A percentile compares a stretch with the other conserved stretches of the same genome.
Conservation (phyloP, 1,284 basidiomycete genomes). For the Amylostereum areolatum region DNA sequence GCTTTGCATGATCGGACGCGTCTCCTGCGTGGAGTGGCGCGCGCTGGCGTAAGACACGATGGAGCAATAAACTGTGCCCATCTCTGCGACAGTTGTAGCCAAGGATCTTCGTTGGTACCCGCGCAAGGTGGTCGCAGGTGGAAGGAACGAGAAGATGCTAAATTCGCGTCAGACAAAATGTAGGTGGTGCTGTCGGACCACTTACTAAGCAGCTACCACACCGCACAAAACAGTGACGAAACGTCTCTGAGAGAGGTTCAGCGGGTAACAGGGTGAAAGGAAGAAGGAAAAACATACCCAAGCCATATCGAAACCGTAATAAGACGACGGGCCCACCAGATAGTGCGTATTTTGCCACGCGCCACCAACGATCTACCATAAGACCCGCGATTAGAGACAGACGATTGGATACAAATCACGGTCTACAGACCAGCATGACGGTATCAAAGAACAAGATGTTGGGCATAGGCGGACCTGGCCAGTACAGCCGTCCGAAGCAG, state of each 20-base stretch:
- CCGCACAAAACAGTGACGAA: conserved; percentile 59
- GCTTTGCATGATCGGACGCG: conserved; percentile 47
- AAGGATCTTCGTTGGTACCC: conserved; percentile 59
- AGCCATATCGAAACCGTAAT: conserved; percentile 54
- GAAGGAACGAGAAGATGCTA: conserved; percentile 63
- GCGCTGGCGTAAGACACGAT: conserved; percentile 61
- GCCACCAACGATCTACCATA: conserved; percentile 58
- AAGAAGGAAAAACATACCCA: conserved; percentile 44
- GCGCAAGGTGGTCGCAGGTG: conserved; percentile 65
- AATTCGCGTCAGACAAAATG: background rate
- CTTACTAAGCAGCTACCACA: conserved; percentile 60
- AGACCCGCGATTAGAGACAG: too few species aligned
- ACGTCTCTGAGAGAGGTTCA: conserved; percentile 35
- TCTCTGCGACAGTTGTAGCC: conserved; percentile 54
- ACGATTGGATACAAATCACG: too few species aligned
- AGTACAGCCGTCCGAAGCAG: conserved; percentile 66
- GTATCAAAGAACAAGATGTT: conserved; percentile 76
- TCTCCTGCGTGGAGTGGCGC: conserved; percentile 35
- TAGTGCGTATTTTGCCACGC: conserved; percentile 61
- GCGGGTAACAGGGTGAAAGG: background rate
- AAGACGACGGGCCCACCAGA: conserved; percentile 37
- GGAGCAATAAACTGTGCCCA: conserved; percentile 62
- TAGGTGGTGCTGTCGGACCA: conserved; percentile 5
- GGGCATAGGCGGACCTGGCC: conserved; percentile 67
- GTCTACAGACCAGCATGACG: conserved; percentile 47